Base-by-base conservation (phyloP, 2,329 filamentous ascomycete species). In the Penicillium sp. region DNA sequence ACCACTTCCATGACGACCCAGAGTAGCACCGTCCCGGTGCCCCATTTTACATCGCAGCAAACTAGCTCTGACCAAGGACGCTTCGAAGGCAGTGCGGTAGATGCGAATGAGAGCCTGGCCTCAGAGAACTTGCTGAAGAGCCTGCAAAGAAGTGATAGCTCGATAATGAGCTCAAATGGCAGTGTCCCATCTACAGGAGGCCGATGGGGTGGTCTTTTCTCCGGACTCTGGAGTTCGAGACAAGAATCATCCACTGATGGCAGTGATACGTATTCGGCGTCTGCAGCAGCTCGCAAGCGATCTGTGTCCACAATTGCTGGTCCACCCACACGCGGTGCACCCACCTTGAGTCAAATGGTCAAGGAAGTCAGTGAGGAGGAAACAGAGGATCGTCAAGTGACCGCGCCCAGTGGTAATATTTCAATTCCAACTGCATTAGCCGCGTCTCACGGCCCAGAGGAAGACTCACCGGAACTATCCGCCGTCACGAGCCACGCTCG, bases 171-270 rank as follows among this genome's bases (percentile, higher is more conserved):
- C 49, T 69, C 69, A 40, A 65, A 69, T 39, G 74, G 71, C 47
- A 74, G 70, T 42, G 68, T 75, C 18, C 74, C 74, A 16, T 70
- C 70, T 26, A 66, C 70, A 3, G 59, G 62, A 40, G 77, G 74
- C 46, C 74, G 74, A 27, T 81, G 78, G 79, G 76, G 77, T 16
- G 77, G 73, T 27, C 65, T 81, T 38, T 74, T 80, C 55, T 79
- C 76, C 47, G 73, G 72, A 2, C 72, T 81, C 47, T 82, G 79
- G 79, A 74, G 68, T 52, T 66, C 70, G 28, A 73, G 70, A 13
- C 71, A 74, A 40, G 72, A 71, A 37, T 76, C 76, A 2, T 73
- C 75, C 6, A 70, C 69, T 8, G 71, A 71, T 43, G 65, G 70
- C 9, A 46, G 50, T 35, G 60, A 58, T 18, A 40, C 47, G 20